phyloP scores from a whole-genome alignment of 176 grass and related monocot genomes.

The Eragrostis curvula region DNA sequence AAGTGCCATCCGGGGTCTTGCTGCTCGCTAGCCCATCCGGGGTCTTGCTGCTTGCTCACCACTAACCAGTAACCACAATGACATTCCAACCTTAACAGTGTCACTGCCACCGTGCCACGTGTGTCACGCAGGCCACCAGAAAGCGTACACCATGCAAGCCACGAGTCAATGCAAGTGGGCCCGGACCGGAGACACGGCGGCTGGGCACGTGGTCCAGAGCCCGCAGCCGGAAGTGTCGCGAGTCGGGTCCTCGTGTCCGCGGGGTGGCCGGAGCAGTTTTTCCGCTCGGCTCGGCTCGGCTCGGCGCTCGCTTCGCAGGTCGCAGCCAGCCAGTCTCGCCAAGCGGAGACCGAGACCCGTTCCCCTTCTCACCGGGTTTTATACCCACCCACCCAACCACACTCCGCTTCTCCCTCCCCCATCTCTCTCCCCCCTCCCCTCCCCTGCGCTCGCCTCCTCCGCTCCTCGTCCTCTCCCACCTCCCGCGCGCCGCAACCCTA shows the following conservation, averaged over 20 bases:
- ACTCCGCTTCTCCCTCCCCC: background rate
- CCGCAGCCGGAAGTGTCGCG: slow-evolving; percentile 35
- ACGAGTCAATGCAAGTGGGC: slow-evolving; percentile 30
- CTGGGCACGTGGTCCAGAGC: slow-evolving; percentile 37
- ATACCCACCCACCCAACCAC: slow-evolving; percentile 43
- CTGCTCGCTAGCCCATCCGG: too few species aligned
- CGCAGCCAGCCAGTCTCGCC: background rate
- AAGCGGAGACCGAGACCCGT: slow-evolving; percentile 1
- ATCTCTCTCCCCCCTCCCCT: background rate
- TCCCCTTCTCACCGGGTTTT: slow-evolving; percentile 34
- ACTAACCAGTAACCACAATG: too few species aligned
- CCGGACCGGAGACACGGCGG: background rate
- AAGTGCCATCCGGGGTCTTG: background rate
- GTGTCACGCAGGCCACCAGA: background rate
- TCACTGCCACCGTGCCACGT: too few species aligned
- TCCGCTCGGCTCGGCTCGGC: background rate
- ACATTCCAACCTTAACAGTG: background rate
- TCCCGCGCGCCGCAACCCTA: slow-evolving; percentile 21
- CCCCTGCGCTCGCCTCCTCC: slow-evolving; percentile 2
- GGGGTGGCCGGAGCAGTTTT: slow-evolving; percentile 29
- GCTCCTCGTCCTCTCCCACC: background rate
- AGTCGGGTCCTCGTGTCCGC: slow-evolving; percentile 22
- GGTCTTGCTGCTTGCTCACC: background rate
- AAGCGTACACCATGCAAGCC: background rate
- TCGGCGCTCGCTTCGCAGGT: too few species aligned